Evolutionary conservation across 2,329 filamentous ascomycete genomes (phyloP), one percentile per base, ranked within the genome.

Genomic region (Pseudogymnoascus sp.): DNA sequence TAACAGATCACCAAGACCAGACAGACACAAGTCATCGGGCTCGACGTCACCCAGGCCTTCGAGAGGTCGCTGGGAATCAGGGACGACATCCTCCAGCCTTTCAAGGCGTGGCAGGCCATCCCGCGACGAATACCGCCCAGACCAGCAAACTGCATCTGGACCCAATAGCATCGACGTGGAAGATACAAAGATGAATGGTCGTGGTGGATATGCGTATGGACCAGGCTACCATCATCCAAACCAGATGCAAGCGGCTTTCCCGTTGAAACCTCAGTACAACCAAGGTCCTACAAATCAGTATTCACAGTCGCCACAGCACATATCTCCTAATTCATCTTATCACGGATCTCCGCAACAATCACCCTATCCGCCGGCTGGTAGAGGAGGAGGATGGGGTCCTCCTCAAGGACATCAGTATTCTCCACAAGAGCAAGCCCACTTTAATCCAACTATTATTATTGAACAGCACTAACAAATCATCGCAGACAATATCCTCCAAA

Each of bases 301-400:
- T 68, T 79, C 80, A 23, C 80, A 82, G 55, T 86, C 85, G n/a
- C 82, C 86, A 40, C 81, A 83, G 61, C 83, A 84, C 68, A 76
- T 78, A 66, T 79, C 80, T 21, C 80, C 83, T 18, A 80, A 76
- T 60, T 81, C 79, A 60, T 80, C 80, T 16, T 79, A 82, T 67
- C 83, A 85, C 67, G 81, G 80, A 52, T 88, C 86, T 16, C 84
- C 87, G n/a, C 81, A 81, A 64, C 81, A 83, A 45, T 87, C 86
- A 40, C 84, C 86, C 12, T 84, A 88, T 70, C 78, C 78, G 38
- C 78, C 78, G 38, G 76, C 77, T 65, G 78, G 78, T 59, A 78
- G 84, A 72, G 81, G 81, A 72, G 81, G 81, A 60, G 84, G 84
- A 80, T 75, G 74, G 64, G 67, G 67, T 38, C 70, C 67, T 55